Conservation (phyloP, 2,329 filamentous ascomycete species). For the Saccharata proteae region DNA sequence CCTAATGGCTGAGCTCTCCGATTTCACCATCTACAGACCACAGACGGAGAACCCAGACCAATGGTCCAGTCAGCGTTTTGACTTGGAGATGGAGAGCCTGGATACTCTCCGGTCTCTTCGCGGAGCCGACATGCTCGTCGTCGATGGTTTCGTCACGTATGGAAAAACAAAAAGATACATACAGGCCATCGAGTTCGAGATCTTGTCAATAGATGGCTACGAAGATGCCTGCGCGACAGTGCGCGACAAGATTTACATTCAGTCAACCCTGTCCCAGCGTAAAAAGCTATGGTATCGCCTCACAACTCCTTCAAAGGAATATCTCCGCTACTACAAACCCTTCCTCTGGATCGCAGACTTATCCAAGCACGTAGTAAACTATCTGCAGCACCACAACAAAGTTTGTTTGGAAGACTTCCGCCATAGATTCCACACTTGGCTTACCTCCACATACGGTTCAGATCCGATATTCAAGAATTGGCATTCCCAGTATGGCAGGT, state of each 20-base stretch:
- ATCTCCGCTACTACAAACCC: slow-evolving; percentile 46
- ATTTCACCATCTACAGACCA: too few species aligned
- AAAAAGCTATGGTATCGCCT: slow-evolving; percentile 53
- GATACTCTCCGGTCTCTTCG: too few species aligned
- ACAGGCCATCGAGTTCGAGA: slow-evolving; percentile 41
- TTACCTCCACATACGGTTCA: slow-evolving; percentile 32
- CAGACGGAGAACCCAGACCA: too few species aligned
- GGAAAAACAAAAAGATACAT: slow-evolving; percentile 39
- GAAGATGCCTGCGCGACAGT: slow-evolving; percentile 34
- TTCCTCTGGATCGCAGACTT: slow-evolving; percentile 64
- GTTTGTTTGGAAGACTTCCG: slow-evolving; percentile 48
- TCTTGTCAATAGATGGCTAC: slow-evolving; percentile 57
- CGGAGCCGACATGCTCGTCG: slow-evolving; percentile 12
- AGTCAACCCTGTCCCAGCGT: slow-evolving; percentile 30
- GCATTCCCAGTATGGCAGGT: slow-evolving; percentile 34
- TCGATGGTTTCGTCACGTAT: slow-evolving; percentile 31
- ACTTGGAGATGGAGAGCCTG: too few species aligned
- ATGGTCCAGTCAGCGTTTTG: too few species aligned
- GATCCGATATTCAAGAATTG: slow-evolving; percentile 40
- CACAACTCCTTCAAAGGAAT: slow-evolving; percentile 43
- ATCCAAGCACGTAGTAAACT: slow-evolving; percentile 62
- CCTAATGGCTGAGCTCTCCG: too few species aligned
- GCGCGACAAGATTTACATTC: slow-evolving; percentile 49
- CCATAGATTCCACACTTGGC: slow-evolving; percentile 45
- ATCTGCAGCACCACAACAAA: slow-evolving; percentile 28